Evolutionary conservation across 2,329 filamentous ascomycete species (phyloP), one percentile per base, ranked within the genome.

Genomic region (Fusarium acutatum): DNA sequence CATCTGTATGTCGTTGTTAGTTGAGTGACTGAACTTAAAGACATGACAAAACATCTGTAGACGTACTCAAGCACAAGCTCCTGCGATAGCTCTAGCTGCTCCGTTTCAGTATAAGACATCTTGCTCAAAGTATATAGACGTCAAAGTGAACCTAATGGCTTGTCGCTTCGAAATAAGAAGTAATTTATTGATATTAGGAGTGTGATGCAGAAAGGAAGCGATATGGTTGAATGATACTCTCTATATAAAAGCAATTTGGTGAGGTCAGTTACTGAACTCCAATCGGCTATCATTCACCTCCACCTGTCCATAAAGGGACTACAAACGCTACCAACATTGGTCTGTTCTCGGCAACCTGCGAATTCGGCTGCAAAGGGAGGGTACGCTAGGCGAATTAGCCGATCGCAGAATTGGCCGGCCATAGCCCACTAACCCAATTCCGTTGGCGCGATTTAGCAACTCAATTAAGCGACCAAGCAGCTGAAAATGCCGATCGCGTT

Each of bases 361-460:
- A 14, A 8, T 40, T 32, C 20, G 3, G 22, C 12, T 14, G 12
- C 5, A 41, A 24, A 24, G 12, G 3, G 17, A 28, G 18, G 24
- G 1, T 24, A 2, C 22, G 8, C 20, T 26, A 0, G 2, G 13
- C 5, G 10, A 35, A 58, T 47, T 47, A 58, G 30, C 54, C 54
- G 54, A 58, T 58, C 54, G 54, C 40, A 4, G 24, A 47, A 57
- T 57, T 34, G 13, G 11, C 6, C 5, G n/a, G 3, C 7, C 11
- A n/a, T 18, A 7, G 5, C 10, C 6, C 4, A 26, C 30, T 20
- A 24, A 34, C 17, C 47, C 9, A 7, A 34, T 24, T 3, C 6
- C 2, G n/a, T 6, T 40, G 17, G n/a, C 38, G 17, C 1, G 2
- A 12, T 15, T 1, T 2, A 4, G 6, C 14, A 10, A 7, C 7